These are phyloP conservation scores for Plasmodium malariae DNA, from an alignment of 169 alveolate species.

Conservation along the genomic window DNA sequence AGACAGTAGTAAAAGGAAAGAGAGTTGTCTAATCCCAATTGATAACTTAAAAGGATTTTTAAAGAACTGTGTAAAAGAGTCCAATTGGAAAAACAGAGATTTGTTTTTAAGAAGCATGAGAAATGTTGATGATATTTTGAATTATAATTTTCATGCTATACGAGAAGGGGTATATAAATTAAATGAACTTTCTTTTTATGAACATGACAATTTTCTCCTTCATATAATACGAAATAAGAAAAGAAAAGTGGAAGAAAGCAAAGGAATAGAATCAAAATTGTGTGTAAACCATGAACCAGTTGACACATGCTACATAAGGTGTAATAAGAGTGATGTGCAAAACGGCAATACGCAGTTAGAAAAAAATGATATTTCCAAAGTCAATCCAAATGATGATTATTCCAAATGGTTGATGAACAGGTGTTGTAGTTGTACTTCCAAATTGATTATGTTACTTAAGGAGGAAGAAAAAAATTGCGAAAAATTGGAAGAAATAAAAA, in stretches of 20 bases:
- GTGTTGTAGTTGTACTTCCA: no score
- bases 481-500: neutral
- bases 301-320: neutral
- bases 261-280: neutral
- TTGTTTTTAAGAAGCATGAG: constrained; percentile 29
- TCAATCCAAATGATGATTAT: no score
- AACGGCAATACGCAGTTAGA: no score
- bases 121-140: constrained; percentile 15
- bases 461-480: no score
- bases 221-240: neutral
- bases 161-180: neutral
- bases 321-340: neutral
- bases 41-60: constrained; percentile 14
- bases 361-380: no score
- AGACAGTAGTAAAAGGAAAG: neutral
- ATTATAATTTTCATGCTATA: constrained; percentile 26
- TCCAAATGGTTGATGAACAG: no score
- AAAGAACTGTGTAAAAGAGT: neutral
- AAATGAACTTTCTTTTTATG: neutral
- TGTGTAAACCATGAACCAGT: neutral
- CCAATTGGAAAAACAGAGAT: constrained; percentile 9
- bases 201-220: constrained; percentile 39
- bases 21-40: neutral
- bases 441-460: no score
- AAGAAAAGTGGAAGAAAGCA: neutral